Evolutionary conservation across 306 rosid genomes (phyloP).

Genomic region (Malus orientalis): DNA sequence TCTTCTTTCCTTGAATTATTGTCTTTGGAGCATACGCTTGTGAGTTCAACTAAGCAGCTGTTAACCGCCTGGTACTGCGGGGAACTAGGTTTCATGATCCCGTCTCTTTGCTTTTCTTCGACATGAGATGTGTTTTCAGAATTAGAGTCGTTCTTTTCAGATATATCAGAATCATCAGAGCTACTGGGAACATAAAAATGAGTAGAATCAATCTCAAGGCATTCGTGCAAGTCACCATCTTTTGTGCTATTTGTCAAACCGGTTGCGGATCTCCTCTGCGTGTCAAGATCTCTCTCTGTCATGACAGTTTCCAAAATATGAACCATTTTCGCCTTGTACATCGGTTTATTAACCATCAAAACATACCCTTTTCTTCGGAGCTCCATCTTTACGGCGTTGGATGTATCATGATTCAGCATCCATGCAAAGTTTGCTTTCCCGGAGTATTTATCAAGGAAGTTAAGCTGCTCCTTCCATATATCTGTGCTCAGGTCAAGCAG

Average conservation of each 20-base stretch:
- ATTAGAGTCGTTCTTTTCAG: conserved; percentile 36
- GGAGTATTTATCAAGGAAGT: conserved; percentile 67
- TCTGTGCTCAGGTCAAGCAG: conserved; percentile 94
- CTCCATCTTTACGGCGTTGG: conserved; percentile 75
- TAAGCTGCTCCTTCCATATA: conserved; percentile 94
- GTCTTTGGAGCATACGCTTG: conserved; percentile 30
- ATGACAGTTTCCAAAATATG: conserved; percentile 76
- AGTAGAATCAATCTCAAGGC: conserved; percentile 80
- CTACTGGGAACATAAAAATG: conserved; percentile 54
- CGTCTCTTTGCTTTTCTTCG: conserved; percentile 38
- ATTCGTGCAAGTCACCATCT: conserved; percentile 65
- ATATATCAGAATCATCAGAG: conserved; percentile 79
- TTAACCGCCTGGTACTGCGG: conserved; percentile 29
- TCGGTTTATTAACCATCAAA: conserved; percentile 70
- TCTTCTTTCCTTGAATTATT: conserved; percentile 30
- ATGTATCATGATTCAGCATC: conserved; percentile 85
- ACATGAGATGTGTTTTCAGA: conserved; percentile 14
- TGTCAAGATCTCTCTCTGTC: conserved; percentile 57
- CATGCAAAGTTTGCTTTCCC: conserved; percentile 85
- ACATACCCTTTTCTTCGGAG: conserved; percentile 73
- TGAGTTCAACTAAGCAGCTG: conserved; percentile 48
- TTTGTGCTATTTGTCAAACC: conserved; percentile 27
- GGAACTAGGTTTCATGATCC: conserved; percentile 19
- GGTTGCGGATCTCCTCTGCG: conserved; percentile 40
- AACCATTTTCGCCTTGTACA: conserved; percentile 76